Conservation (phyloP, 768 basidiomycete genomes). For the Sutorius australiensis region DNA sequence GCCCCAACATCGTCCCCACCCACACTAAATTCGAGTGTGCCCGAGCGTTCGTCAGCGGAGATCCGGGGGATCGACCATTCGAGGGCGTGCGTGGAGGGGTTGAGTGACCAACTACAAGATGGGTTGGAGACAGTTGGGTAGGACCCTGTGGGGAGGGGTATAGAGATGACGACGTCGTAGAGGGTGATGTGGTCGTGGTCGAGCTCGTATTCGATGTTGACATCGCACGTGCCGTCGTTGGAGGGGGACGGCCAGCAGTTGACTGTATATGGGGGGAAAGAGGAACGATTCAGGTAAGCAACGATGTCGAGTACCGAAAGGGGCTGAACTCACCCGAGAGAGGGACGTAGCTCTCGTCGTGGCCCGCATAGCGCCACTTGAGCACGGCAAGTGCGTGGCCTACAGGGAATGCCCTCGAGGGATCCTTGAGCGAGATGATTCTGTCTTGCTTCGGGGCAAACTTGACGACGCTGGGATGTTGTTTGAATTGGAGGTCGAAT, state of each 20-base stretch:
- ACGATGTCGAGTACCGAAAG: not conserved
- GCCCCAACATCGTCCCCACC: conserved; percentile 76
- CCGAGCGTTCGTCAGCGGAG: conserved; percentile 59
- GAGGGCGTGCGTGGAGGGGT: conserved; percentile 73
- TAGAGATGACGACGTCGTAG: conserved; percentile 83
- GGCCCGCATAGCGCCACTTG: conserved; percentile 88
- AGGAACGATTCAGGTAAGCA: not conserved
- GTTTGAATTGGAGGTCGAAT: conserved; percentile 87
- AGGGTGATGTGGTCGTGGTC: conserved; percentile 79
- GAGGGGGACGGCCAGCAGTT: conserved; percentile 96
- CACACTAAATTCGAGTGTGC: conserved; percentile 88
- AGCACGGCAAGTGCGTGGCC: conserved; percentile 82
- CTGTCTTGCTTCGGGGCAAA: conserved; percentile 66
- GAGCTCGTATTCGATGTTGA: conserved; percentile 96
- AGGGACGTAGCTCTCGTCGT: conserved; percentile 89
- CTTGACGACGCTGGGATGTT: conserved; percentile 93
- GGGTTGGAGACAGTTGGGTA: conserved; percentile 76
- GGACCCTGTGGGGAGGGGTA: conserved; percentile 85
- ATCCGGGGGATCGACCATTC: conserved; percentile 81
- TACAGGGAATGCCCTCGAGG: conserved; percentile 80
- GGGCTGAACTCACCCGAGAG: conserved; percentile 70
- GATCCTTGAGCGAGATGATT: conserved; percentile 79
- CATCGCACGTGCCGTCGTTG: conserved; percentile 88
- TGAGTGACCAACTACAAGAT: conserved; percentile 75
- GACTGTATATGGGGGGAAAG: conserved; percentile 45